Conservation (phyloP, 495 filamentous ascomycete genomes). For the Evernia prunastri region DNA sequence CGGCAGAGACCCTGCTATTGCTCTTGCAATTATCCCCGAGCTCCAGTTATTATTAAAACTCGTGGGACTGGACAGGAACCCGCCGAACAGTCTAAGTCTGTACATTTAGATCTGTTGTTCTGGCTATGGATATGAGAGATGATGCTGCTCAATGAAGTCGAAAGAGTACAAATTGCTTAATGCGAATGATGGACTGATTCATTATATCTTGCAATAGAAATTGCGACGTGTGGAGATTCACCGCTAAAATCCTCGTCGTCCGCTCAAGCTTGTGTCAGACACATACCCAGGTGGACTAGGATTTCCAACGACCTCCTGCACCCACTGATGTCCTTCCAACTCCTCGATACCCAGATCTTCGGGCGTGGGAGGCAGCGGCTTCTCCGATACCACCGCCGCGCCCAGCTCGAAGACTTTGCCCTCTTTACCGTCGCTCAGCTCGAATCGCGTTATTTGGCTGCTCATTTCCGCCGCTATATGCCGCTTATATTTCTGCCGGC, state of each 20-base stretch:
- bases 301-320: background rate
- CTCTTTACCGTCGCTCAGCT: conserved; percentile 4
- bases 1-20: too few species aligned
- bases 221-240: too few species aligned
- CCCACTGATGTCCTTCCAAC: background rate
- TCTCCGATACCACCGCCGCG: background rate
- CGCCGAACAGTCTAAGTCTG: too few species aligned
- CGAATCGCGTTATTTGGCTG: background rate
- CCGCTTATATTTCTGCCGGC: background rate
- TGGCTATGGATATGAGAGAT: too few species aligned
- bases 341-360: background rate
- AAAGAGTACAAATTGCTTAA: too few species aligned
- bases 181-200: too few species aligned
- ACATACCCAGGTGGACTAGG: background rate
- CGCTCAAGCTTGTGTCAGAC: background rate
- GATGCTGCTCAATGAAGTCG: too few species aligned
- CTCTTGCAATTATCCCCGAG: too few species aligned
- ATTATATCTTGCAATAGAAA: too few species aligned
- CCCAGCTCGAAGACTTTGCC: conserved; percentile 6
- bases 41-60: too few species aligned
- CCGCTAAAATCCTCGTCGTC: background rate
- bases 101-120: too few species aligned
- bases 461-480: background rate
- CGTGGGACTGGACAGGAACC: too few species aligned
- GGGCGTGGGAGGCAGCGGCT: conserved; percentile 2